Base-by-base conservation (phyloP, 2,329 filamentous ascomycete species). In the Cucurbitaria berberidis region DNA sequence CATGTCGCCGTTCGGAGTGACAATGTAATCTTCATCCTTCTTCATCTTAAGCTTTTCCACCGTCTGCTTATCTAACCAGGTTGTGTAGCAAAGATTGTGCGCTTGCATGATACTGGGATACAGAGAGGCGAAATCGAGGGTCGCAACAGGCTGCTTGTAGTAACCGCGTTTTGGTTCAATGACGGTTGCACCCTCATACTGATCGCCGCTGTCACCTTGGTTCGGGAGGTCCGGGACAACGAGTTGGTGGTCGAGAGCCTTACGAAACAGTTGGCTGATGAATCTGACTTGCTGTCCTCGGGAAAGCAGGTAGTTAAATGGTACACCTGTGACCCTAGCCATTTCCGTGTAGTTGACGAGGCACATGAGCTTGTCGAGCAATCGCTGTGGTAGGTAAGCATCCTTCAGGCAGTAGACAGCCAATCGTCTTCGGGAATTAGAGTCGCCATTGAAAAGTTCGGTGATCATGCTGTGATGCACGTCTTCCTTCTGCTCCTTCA, bases 381-480 rank as follows among this genome's bases (percentile, higher is more conserved):
- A 77, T 54, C 96, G 82, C 70, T 98, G 93, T 1, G 95, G 95
- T 3, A 99, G 82, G 68, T 96, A 99, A 0, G 95, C 95, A 78
- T 99, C 96, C 76, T 99, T 99, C 62, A 99, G 77, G 77, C 95
- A 99, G 79, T 99, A 99, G 1, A 99, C 85, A 1, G 95, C 95
- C 43, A 99, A 79, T 77, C 95, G 88, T 66, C 96, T 86, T 61
- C 95, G 82, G 3, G 93, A 96, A 72, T 99, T 95, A 0, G 93
- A 88, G 0, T 95, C 97, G 56, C 95, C 95, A 72, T 99, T 98
- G 82, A 93, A 97, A 3, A 99, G 79, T 70, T 98, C 96, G 0
- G 96, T 99, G 67, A 99, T 99, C 92, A 99, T 99, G 2, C 93
- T 97, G 77, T 99, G 88, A 70, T 99, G 95, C 2, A 99, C 95